Base-by-base conservation (phyloP, 2,329 filamentous ascomycete genomes). In the Shiraia bambusicola region DNA sequence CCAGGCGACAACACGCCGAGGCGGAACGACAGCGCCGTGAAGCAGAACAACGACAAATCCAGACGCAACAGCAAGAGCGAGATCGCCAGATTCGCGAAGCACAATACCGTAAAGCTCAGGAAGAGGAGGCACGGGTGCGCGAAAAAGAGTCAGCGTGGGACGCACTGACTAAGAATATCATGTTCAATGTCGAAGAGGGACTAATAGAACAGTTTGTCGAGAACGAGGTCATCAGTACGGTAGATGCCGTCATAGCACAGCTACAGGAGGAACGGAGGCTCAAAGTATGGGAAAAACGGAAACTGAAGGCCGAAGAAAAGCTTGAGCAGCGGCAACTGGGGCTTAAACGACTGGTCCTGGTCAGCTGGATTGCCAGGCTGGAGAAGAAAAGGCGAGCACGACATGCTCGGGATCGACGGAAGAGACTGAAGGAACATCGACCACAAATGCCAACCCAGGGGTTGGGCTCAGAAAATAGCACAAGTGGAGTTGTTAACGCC, bases 191-290 rank as follows among this genome's bases (percentile, higher is more conserved):
- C 0, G 53, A 56, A n/a, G 51, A 61, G 2, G 74, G 74, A n/a
- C 56, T 75, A 14, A 50, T 76, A 26, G 59, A 69, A 40, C 73
- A 76, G 40, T 76, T 68, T 41, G 52, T 76, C 17, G 71, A 75
- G 30, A 70, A 68, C 32, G 53, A 56, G 33, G 58, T 69, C 16
- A 52, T 57, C 4, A 57, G 62, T 9, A 57, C 70, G 9, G 63
- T 71, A n/a, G 53, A 58, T 3, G 56, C 63, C 25, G 63, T 62
- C 33, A 42, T 67, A 35, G 43, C 68, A 10, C 14, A 15, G 10
- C 28, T 19, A 22, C 6, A 34, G 17, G 30, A 40, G 26, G 56
- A 66, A 9, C 61, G 56, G 40, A 61, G 70, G 37, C 59, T 63
- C 45, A 59, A 27, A 7, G n/a, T 40, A 16, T 30, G 69, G 40